Evolutionary conservation across 352 stramenopile species (phyloP), one percentile per base, ranked within the genome.

Genomic region (Thalassiosira ordinaria): DNA sequence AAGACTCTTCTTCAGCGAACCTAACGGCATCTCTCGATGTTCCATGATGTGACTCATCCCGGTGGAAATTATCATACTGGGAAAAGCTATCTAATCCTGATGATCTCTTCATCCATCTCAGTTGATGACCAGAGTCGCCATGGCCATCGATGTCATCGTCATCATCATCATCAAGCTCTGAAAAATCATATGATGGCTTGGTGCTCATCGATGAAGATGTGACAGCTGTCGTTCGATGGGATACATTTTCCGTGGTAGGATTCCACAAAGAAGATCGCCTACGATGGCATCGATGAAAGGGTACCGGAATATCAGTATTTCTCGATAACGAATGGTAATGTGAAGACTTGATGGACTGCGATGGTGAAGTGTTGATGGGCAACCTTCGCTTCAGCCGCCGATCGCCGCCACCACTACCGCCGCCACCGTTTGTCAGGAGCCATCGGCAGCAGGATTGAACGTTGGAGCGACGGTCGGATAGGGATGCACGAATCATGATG

Each of bases 131-230:
- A 29, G 24, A 66, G 39, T 41, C 26, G n/a, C 46, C 46, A n/a
- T n/a, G n/a, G n/a, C 18, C 18, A 56, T 68, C 59, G 9, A 27
- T 9, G 22, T 56, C 39, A 22, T 24, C 26, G 26, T 18, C n/a
- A 18, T 47, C 33, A 14, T 64, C 22, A 16, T 41, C 6, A 47
- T 59, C 22, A 69, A n/a, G n/a, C 60, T 74, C 64, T 31, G 35
- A 78, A 55, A 70, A 68, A 24, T 71, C 62, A 65, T 80, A 84
- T 22, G 49, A 79, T 73, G 76, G 76, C 49, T 78, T 84, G 29
- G 76, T 67, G 37, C 68, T 69, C 27, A 49, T 60, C 18, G 35
- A 41, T 33, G 64, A 62, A 9, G 22, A 39, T n/a, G n/a, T n/a
- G n/a, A n/a, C n/a, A 63, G 26, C 4, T 16, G 8, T 56, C 14